Base-by-base conservation (phyloP, 768 basidiomycete species). In the Lactarius quietus region DNA sequence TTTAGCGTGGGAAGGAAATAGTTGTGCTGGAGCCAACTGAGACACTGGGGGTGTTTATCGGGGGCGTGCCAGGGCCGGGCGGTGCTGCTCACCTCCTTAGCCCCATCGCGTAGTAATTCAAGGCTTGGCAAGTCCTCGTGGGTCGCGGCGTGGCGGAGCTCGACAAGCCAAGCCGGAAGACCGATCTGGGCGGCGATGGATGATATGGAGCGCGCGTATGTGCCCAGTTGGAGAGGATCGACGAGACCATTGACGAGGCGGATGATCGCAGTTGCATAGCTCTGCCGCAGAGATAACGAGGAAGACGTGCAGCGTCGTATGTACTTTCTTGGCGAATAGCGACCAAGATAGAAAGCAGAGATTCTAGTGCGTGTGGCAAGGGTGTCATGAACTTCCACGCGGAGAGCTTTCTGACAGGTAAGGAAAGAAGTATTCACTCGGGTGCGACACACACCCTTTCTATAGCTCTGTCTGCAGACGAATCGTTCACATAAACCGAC, bases 231-330 rank as follows among this genome's bases (percentile, higher is more conserved):
- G 14, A 97, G 80, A 17, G 95, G 94, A 72, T 99, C 97, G 8
- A 98, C 96, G 41, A 98, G 82, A 1, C 94, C 92, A 71, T 98
- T 99, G 69, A 98, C 92, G 69, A 98, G 85, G 36, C 96, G 81
- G 64, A 95, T 89, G 65, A 97, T 79, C 1, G 93, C 87, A 29
- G 89, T 79, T 10, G 92, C 86, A 74, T 93, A 94, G 65, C 83
- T 84, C 70, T 95, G 89, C 23, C 95, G 84, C 61, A 92, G 75
- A 57, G 79, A 75, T 39, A 92, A 79, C 41, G 75, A 70, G 1
- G 81, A 78, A 3, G 74, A 57, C 29, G 70, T 61, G 12, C 74
- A 36, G 59, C 67, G 26, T 56, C 68, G 48, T 38, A 64, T 36
- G 70, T 9, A 72, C 71, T 72, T 64, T 94, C 91, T 59, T 88